phyloP scores from a whole-genome alignment of 176 grass and related monocot species.

The Tillandsia fasciculata region DNA sequence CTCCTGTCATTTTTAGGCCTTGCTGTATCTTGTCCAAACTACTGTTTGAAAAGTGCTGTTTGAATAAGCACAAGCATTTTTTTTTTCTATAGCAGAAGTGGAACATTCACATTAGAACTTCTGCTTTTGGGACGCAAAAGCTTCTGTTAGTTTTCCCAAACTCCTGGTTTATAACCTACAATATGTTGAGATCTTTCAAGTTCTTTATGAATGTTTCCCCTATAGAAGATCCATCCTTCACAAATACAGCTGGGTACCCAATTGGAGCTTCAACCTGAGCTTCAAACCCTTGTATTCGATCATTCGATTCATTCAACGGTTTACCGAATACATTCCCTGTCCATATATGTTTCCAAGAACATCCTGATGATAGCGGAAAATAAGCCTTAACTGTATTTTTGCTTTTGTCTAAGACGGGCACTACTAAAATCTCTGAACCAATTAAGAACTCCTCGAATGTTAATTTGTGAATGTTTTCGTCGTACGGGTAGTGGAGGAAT shows the following conservation, averaged over 20 bases:
- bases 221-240: constrained; percentile 43
- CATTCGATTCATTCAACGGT: neutral
- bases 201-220: constrained; percentile 61
- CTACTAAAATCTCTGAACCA: constrained; percentile 67
- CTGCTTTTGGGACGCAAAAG: too few relatives aligned
- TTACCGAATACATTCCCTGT: constrained; percentile 41
- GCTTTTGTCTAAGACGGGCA: constrained; percentile 76
- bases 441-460: constrained; percentile 81
- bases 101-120: too few relatives aligned
- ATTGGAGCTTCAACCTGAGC: constrained; percentile 35
- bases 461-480: constrained; percentile 42
- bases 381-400: constrained; percentile 52
- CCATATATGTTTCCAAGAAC: constrained; percentile 68
- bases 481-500: constrained; percentile 75
- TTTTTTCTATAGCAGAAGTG: too few relatives aligned
- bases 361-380: constrained; percentile 38
- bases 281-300: constrained; percentile 34
- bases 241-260: constrained; percentile 74
- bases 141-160: too few relatives aligned
- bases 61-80: too few relatives aligned
- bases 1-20: too few relatives aligned
- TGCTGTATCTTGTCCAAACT: too few relatives aligned
- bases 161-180: constrained; percentile 5
- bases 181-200: constrained; percentile 40
- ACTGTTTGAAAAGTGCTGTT: too few relatives aligned